Evolutionary conservation across 805 yeast species (phyloP).

Genomic region (Candida adriatica): DNA sequence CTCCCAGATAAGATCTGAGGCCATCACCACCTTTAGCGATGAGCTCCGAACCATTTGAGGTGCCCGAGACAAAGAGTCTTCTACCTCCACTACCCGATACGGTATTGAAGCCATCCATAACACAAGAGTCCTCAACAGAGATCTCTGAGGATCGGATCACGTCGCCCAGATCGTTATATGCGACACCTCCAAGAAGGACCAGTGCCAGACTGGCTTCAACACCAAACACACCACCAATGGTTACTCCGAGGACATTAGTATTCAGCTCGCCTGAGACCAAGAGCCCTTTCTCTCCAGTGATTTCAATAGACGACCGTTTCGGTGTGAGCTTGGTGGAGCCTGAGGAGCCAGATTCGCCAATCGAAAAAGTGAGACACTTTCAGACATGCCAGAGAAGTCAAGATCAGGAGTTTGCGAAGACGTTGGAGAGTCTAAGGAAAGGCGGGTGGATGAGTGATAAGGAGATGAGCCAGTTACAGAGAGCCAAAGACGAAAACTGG

Average conservation of each 20-base stretch:
- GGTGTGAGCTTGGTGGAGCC: slow-evolving; percentile 19
- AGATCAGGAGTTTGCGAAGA: slow-evolving; percentile 15
- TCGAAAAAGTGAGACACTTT: slow-evolving; percentile 15
- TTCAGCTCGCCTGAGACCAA: too few relatives aligned
- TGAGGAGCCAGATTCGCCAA: slow-evolving; percentile 12
- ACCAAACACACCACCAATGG: neutral
- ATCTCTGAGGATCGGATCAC: slow-evolving; percentile 2
- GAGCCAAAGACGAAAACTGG: slow-evolving; percentile 17
- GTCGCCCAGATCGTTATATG: slow-evolving; percentile 1
- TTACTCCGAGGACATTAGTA: neutral
- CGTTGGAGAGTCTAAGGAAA: slow-evolving; percentile 12
- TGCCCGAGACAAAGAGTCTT: slow-evolving; percentile 13
- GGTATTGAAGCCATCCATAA: slow-evolving; percentile 3
- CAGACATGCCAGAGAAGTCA: slow-evolving; percentile 17
- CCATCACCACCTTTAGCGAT: too few relatives aligned
- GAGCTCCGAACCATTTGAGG: too few relatives aligned
- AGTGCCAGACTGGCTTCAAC: slow-evolving; percentile 1
- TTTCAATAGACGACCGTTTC: slow-evolving; percentile 19
- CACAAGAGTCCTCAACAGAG: slow-evolving; percentile 1
- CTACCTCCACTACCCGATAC: slow-evolving; percentile 19
- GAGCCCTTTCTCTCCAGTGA: slow-evolving; percentile 17
- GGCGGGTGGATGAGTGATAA: slow-evolving; percentile 22
- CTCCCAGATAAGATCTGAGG: too few relatives aligned
- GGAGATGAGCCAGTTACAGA: slow-evolving; percentile 14
- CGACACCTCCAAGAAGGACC: slow-evolving; percentile 7